Percentiles rank a stretch among this genome's conserved stretches.
phyloP scores from a whole-genome alignment of 768 basidiomycete genomes.

The Termitomyces sp. region DNA sequence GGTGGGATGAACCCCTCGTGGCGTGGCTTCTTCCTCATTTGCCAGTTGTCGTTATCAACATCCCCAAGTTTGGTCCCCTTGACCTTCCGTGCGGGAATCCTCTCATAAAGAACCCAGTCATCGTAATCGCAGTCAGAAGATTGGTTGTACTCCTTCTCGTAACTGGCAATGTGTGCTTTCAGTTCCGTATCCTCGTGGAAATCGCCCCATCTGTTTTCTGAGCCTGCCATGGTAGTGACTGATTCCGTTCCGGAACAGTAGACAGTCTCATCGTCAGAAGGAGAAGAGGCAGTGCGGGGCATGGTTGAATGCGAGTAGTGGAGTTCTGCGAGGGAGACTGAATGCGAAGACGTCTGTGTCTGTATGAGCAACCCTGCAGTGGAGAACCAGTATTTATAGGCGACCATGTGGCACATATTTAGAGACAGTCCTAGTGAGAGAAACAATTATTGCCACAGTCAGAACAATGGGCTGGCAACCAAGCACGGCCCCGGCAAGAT shows the following conservation, averaged over 20 bases:
- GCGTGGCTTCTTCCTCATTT: not conserved
- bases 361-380: not conserved
- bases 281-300: not conserved
- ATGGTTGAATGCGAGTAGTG: not conserved
- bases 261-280: not conserved
- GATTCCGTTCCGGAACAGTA: not conserved
- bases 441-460: not conserved
- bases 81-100: not conserved
- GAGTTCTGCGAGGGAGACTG: not conserved
- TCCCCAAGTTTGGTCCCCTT: not conserved
- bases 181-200: not conserved
- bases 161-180: not conserved
- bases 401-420: not conserved
- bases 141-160: not conserved
- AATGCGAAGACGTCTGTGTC: not conserved
- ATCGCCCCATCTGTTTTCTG: no score
- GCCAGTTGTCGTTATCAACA: constrained; percentile 1
- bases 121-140: constrained; percentile 1
- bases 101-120: constrained; percentile 1
- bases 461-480: not conserved
- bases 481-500: not conserved
- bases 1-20: not conserved
- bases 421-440: not conserved
- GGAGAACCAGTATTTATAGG: not conserved
- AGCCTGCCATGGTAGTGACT: no score